phyloP scores from a whole-genome alignment of 371 early-diverging fungal species.

The Apophysomyces ossiformis region DNA sequence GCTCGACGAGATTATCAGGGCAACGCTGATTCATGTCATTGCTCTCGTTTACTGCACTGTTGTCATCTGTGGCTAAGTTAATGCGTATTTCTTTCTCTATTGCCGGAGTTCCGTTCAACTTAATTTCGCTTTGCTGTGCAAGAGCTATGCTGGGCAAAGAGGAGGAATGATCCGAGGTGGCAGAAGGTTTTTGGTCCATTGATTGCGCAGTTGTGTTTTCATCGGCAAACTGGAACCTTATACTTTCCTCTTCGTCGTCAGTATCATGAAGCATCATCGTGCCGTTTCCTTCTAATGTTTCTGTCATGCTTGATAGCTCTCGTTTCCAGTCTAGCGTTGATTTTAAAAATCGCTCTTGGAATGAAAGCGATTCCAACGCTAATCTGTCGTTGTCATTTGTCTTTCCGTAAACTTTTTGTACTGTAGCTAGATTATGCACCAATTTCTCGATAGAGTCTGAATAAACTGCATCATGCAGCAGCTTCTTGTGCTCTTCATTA shows the following conservation, averaged over 20 bases:
- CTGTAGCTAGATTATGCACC: constrained; percentile 26
- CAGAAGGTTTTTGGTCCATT: background rate
- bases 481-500: constrained; percentile 47
- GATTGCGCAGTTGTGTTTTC: background rate
- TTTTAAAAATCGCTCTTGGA: constrained; percentile 46
- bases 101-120: too few relatives aligned
- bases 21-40: too few relatives aligned
- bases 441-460: constrained; percentile 38
- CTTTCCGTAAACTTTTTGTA: constrained; percentile 52
- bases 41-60: too few relatives aligned
- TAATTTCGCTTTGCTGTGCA: too few relatives aligned
- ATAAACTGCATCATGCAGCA: constrained; percentile 48
- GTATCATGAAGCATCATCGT: constrained; percentile 6
- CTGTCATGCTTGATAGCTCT: constrained; percentile 1
- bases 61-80: too few relatives aligned
- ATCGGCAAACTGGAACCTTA: constrained; percentile 16
- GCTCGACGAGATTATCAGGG: too few relatives aligned
- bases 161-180: background rate
- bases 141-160: background rate
- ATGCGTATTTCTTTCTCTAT: too few relatives aligned
- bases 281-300: constrained; percentile 6
- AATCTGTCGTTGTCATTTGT: constrained; percentile 47
- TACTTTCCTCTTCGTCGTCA: constrained; percentile 28
- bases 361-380: constrained; percentile 42
- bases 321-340: constrained; percentile 33